A percentile compares a stretch with the other conserved stretches of the same genome.
Evolutionary conservation across 345 rosid genomes (phyloP).

Genomic region (Syzygium aqueum): DNA sequence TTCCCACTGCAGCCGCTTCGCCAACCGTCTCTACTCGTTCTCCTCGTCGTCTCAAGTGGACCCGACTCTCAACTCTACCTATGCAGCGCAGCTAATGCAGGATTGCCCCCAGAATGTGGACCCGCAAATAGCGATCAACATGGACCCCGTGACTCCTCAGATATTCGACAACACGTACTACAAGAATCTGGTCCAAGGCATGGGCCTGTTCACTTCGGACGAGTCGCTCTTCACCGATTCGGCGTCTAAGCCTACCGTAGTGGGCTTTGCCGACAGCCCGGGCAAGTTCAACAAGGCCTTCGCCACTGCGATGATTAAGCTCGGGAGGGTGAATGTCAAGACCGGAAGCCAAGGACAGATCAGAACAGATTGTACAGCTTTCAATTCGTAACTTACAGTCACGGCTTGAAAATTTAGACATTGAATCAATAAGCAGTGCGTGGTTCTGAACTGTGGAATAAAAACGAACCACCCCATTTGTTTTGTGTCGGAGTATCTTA

Average conservation of each 20-base stretch:
- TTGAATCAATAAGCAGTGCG: not conserved
- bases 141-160: conserved; percentile 51
- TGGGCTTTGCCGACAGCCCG: conserved; percentile 43
- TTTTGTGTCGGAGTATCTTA: not conserved
- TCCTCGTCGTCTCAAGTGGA: conserved; percentile 44
- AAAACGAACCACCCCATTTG: not conserved
- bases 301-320: conserved; percentile 53
- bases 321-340: conserved; percentile 66
- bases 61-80: conserved; percentile 49
- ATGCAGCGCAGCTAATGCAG: conserved; percentile 45
- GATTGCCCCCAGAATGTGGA: conserved; percentile 44
- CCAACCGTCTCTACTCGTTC: conserved; percentile 55
- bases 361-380: conserved; percentile 52
- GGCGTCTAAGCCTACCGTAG: conserved; percentile 42
- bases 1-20: conserved; percentile 69
- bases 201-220: conserved; percentile 72
- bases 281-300: conserved; percentile 57
- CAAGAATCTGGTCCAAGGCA: conserved; percentile 61
- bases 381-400: conserved; percentile 16
- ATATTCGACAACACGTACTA: conserved; percentile 59
- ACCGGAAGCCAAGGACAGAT: conserved; percentile 60
- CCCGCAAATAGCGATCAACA: conserved; percentile 35
- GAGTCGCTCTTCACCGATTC: conserved; percentile 42
- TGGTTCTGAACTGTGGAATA: not conserved
- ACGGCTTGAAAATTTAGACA: not conserved